A percentile compares a stretch with the other conserved stretches of the same genome.
Conservation (phyloP, 441 rosid genomes). For the Croton setiger region DNA sequence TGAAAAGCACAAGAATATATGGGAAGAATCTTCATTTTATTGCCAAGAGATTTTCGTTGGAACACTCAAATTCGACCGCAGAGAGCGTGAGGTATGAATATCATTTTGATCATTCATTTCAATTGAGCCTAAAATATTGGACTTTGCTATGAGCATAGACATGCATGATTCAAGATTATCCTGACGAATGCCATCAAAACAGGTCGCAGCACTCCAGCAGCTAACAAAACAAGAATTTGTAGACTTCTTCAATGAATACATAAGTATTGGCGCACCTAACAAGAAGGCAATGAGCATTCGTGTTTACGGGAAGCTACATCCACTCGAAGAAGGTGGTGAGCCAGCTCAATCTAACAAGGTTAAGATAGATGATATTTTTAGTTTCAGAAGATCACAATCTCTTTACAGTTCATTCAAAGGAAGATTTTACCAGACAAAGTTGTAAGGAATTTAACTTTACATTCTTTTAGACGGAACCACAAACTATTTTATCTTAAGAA, state of each 20-base stretch:
- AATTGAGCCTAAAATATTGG: not conserved
- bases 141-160: no score
- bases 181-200: slow-evolving; percentile 13
- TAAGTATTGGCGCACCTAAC: slow-evolving; percentile 56
- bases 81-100: slow-evolving; percentile 65
- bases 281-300: slow-evolving; percentile 64
- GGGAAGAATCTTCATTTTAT: slow-evolving; percentile 74
- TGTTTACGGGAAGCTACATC: slow-evolving; percentile 64
- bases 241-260: slow-evolving; percentile 58
- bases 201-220: slow-evolving; percentile 67
- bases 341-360: slow-evolving; percentile 25
- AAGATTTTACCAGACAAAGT: slow-evolving; percentile 45
- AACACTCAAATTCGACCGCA: slow-evolving; percentile 74
- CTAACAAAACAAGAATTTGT: slow-evolving; percentile 61
- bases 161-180: no score
- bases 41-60: slow-evolving; percentile 68
- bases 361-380: slow-evolving; percentile 54
- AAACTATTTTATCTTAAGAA: no score
- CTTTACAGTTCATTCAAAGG: slow-evolving; percentile 79
- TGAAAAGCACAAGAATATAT: slow-evolving; percentile 83
- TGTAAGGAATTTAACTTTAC: slow-evolving; percentile 23
- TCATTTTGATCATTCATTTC: not conserved
- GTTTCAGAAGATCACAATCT: slow-evolving; percentile 79
- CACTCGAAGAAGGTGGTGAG: slow-evolving; percentile 43
- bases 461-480: no score